Base-by-base conservation (phyloP, 148 eudicot species). In the Polygonum maritimum region DNA sequence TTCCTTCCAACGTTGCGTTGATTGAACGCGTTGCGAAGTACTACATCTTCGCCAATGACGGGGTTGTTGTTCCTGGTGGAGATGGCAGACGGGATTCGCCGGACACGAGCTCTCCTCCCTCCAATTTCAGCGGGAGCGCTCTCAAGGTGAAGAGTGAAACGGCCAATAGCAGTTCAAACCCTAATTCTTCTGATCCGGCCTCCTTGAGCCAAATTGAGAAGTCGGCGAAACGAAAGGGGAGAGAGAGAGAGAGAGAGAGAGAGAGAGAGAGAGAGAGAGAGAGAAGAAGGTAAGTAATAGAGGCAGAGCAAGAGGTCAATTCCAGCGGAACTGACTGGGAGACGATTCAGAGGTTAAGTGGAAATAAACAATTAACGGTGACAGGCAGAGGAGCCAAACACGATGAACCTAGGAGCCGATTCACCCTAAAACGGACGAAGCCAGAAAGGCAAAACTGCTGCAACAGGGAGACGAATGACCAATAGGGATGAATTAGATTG, bases 171-270 rank as follows among this genome's bases (percentile, higher is more conserved):
- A 87, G 89, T 47, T 86, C 85, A 1, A 84, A 86, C 78, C 90
- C 82, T 77, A 83, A 82, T 74, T 85, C 86, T 69, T 84, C 91
- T n/a, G 82, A 81, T 78, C 84, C 87, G 26, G 71, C 76, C 22
- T 76, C 35, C 63, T 75, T 72, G 26, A 83, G 48, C 73, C 79
- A 78, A 75, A 80, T 80, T 82, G 87, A 81, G 79, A 92, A 84
- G 77, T 73, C 84, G 10, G 77, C 81, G 21, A 95, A 95, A 86
- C 86, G 99, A 3, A 95, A 92, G 80, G 97, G 88, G 78, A 80
- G 89, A 79, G 94, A 89, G 78, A 89, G 83, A 81, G 91, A 89
- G 92, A n/a, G n/a, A n/a, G n/a, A n/a, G n/a, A n/a, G n/a, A n/a
- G n/a, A n/a, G n/a, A n/a, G n/a, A n/a, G n/a, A n/a, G n/a, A n/a